Base-by-base conservation (phyloP, 225 moss, liverwort and hornwort genomes). In the Straminergon stramineum region DNA sequence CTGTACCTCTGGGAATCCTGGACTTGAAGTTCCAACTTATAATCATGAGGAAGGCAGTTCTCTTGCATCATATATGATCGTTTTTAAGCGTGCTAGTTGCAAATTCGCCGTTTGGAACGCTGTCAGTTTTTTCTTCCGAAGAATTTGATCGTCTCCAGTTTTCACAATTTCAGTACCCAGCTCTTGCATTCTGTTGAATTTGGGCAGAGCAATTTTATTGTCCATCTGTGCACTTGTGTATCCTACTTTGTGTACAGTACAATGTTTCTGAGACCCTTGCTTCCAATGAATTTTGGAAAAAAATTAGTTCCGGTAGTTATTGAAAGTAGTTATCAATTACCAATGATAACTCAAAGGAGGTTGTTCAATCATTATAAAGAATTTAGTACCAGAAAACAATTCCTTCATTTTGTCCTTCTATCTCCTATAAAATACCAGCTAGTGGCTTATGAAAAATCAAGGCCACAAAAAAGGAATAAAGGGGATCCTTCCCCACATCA, bases 271-370 rank as follows among this genome's bases (percentile, higher is more conserved):
- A 63, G 45, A 10, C 48, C 45, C 14, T 15, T 64, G 21, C 22
- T 34, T 77, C 5, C 5, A 53, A 9, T 34, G 32, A 52, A 21
- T 75, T 20, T 51, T 51, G 11, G 7, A 6, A 20, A 52, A 31
- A 48, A 75, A 45, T 6, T 6, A 41, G 1, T 19, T 21, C 0
- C 8, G 0, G 21, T 0, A 21, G 0, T 32, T 52, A 2, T 13
- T 32, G 1, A 21, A 76, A 53, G 4, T 52, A 8, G 4, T 52
- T 52, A 52, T 34, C 0, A 13, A 51, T 31, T 75, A 32, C 13
- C 7, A 52, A 32, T 76, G 8, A 76, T 19, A 15, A 52, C 16
- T 51, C 8, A 51, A 51, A 76, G 32, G 2, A 76, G 20, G 20
- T 75, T 75, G 7, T 76, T 76, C 34, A 34, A 12, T 75, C 19